Evolutionary conservation across 352 stramenopile species (phyloP).

Genomic region (Globisporangium parvum): DNA sequence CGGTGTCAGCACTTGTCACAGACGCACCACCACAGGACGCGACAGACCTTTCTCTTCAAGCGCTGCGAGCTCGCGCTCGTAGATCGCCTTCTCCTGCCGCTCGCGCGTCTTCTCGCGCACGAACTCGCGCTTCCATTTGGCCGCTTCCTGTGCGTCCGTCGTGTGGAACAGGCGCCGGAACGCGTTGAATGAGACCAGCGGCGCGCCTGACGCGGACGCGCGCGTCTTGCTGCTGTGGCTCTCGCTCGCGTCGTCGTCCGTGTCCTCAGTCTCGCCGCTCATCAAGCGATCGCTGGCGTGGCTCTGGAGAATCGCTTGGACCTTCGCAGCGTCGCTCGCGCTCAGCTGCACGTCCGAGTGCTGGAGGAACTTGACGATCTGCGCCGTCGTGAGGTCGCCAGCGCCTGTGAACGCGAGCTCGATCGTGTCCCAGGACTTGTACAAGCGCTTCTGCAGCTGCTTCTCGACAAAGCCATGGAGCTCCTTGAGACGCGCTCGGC

Average conservation of each 20-base stretch:
- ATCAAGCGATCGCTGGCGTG: slow-evolving; percentile 10
- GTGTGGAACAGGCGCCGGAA: slow-evolving; percentile 68
- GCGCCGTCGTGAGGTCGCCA: slow-evolving; percentile 50
- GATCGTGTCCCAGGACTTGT: slow-evolving; percentile 64
- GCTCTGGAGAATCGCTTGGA: slow-evolving; percentile 53
- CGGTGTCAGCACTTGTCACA: background rate
- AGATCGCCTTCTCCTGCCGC: slow-evolving; percentile 67
- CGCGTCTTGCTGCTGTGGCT: too few species aligned
- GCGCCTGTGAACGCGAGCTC: slow-evolving; percentile 61
- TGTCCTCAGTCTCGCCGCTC: background rate
- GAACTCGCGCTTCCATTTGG: slow-evolving; percentile 62
- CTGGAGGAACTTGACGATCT: slow-evolving; percentile 72
- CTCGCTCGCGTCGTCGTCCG: slow-evolving; percentile 10
- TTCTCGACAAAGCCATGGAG: slow-evolving; percentile 58
- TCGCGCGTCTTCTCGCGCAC: slow-evolving; percentile 49
- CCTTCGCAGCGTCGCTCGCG: slow-evolving; percentile 41
- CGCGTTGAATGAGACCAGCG: slow-evolving; percentile 46
- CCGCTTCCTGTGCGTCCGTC: slow-evolving; percentile 33
- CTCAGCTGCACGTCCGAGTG: slow-evolving; percentile 65
- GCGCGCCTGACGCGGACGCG: too few species aligned
- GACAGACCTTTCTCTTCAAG: slow-evolving; percentile 62
- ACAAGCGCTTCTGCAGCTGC: slow-evolving; percentile 62
- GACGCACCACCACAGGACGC: background rate
- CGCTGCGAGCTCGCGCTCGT: slow-evolving; percentile 47
- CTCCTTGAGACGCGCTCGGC: slow-evolving; percentile 48